Evolutionary conservation across 1,284 basidiomycete genomes (phyloP), one percentile per base, ranked within the genome.

Genomic region (Singerocomus inundabilis): DNA sequence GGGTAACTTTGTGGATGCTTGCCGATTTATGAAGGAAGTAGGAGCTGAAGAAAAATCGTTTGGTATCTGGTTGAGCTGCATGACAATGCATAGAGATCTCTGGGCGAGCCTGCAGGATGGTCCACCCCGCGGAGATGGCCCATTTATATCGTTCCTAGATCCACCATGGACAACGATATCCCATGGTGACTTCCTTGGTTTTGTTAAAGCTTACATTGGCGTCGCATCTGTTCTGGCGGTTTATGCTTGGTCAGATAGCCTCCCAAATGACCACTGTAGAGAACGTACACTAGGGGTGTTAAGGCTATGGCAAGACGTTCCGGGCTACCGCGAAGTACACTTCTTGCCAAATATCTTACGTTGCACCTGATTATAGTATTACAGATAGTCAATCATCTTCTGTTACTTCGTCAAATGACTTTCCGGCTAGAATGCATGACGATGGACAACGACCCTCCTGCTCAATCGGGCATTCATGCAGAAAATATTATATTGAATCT

Each of bases 201-300:
- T 85, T 53, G 69, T 85, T 18, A 75, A 82, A 51, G 83, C 82
- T 0, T 81, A 78, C 53, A 68, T 89, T 40, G 88, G 88, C 7
- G 74, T 89, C 5, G 75, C 82, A 4, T 75, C 76, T 41, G 80
- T 88, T 10, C 67, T 91, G n/a, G 81, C 81, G 1, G 84, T 87
- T n/a, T 84, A 83, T 60, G 84, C 84, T 7, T 91, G 86, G 84
- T 79, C 87, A 16, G 88, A 90, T 59, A 85, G 84, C 62, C 70
- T 87, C n/a, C 83, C 82, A 2, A 78, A 83, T 52, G 76, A 79
- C 49, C 64, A 67, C 15, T 85, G 84, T 59, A 75, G 84, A 8
- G 83, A 86, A 57, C 76, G 81, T 38, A 74, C 78, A 1, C 64
- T 90, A 8, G 79, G 76, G 9, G 74, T 88, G 11, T 52, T 90